phyloP scores from a whole-genome alignment of 2,329 filamentous ascomycete species.

The Westerdykella aurantiaca region DNA sequence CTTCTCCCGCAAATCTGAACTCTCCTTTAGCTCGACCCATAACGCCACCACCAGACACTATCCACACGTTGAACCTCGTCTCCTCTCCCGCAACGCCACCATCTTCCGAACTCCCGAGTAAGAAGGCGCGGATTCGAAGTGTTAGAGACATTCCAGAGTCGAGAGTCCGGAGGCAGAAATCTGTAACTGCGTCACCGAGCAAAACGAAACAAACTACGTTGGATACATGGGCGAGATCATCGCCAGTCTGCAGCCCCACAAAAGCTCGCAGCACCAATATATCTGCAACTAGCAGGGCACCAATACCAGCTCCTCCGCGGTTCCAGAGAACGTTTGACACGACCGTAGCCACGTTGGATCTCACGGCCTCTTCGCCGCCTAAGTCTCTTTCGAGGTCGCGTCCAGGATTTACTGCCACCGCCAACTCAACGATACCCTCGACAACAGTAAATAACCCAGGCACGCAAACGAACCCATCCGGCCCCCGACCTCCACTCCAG shows the following conservation, averaged over 20 bases:
- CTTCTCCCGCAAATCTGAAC: conserved; percentile 17
- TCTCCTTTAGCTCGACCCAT: conserved; percentile 9
- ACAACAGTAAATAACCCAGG: conserved; percentile 2
- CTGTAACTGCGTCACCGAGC: conserved; percentile 14
- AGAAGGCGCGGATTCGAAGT: conserved; percentile 18
- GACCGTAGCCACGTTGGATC: conserved; percentile 23
- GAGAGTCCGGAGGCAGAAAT: conserved; percentile 8
- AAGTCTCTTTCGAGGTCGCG: background rate
- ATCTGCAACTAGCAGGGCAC: conserved; percentile 4
- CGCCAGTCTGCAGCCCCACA: conserved; percentile 17
- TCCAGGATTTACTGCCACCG: background rate
- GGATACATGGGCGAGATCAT: conserved; percentile 24
- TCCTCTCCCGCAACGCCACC: conserved; percentile 19
- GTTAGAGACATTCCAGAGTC: conserved; percentile 2
- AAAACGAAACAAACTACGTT: conserved; percentile 26
- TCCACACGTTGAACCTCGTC: conserved; percentile 26
- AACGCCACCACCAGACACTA: conserved; percentile 14
- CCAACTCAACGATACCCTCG: background rate
- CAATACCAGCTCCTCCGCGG: conserved; percentile 12
- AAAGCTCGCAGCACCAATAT: conserved; percentile 8
- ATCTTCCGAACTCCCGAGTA: conserved; percentile 19
- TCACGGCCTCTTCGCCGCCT: conserved; percentile 24
- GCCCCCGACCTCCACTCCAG: conserved; percentile 17
- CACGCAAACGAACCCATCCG: conserved; percentile 3
- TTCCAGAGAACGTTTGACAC: conserved; percentile 10